Conservation (phyloP, 164 flowering plant species). For the Buxus sempervirens region DNA sequence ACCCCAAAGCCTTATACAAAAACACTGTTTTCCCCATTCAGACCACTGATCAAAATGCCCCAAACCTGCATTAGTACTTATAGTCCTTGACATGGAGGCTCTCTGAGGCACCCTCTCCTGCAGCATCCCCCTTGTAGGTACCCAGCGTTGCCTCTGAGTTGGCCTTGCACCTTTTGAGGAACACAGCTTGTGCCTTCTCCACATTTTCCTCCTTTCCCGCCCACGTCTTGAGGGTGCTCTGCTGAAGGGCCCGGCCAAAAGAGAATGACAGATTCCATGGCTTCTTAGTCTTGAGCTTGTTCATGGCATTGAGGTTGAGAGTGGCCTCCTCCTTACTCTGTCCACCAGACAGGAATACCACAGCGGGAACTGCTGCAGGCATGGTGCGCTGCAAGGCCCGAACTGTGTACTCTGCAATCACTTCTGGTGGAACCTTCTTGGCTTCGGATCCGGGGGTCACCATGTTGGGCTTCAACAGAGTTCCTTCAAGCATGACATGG, state of each 20-base stretch:
- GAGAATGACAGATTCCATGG: too few relatives aligned
- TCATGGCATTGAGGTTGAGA: constrained; percentile 24
- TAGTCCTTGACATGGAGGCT: constrained; percentile 81
- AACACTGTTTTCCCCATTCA: too few relatives aligned
- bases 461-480: constrained; percentile 18
- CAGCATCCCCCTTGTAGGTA: constrained; percentile 26
- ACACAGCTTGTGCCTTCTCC: constrained; percentile 15
- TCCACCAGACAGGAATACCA: constrained; percentile 21
- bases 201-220: constrained; percentile 20
- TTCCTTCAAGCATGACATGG: constrained; percentile 14
- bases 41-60: too few relatives aligned
- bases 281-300: constrained; percentile 18
- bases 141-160: constrained; percentile 25
- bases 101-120: constrained; percentile 63
- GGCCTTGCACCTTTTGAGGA: constrained; percentile 19
- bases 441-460: constrained; percentile 16
- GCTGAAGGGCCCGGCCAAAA: constrained; percentile 26
- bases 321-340: constrained; percentile 29
- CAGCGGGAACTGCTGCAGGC: constrained; percentile 22
- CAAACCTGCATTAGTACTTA: constrained; percentile 42
- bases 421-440: constrained; percentile 12
- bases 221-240: constrained; percentile 27
- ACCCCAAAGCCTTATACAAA: too few relatives aligned
- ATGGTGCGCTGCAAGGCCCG: constrained; percentile 17
- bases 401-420: constrained; percentile 17